Evolutionary conservation across 1,139 yeast genomes (phyloP), one percentile per base, ranked within the genome.

Genomic region (Geotrichum macrosporum): DNA sequence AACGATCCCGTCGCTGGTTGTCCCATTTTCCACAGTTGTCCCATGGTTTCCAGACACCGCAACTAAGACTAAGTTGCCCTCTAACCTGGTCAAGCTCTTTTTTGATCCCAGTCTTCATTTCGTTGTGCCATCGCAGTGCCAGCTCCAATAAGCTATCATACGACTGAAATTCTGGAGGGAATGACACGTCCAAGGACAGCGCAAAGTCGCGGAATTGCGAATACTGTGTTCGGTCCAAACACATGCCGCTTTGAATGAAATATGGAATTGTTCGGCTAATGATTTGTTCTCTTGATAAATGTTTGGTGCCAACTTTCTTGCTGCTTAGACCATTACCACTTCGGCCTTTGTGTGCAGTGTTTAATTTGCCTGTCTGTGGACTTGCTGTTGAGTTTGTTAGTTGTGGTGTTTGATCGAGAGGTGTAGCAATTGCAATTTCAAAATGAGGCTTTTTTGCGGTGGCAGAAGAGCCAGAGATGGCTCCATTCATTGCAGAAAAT

Each of bases 11-110:
- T 12, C 50, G 36, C 19, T 29, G 32, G 27, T 30, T 35, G 6
- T 43, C 44, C 15, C 30, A 38, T 27, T 26, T 21, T 9, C 50
- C 50, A 22, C 41, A 47, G 15, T 46, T 46, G n/a, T 41, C 49
- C 41, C 41, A 43, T 9, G 45, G 35, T 24, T 45, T 45, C 52
- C 52, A 50, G 12, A 47, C 33, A 12, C 52, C 52, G 27, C 52
- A 50, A 33, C 47, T 46, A 8, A 50, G 35, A 32, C 50, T 46
- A 20, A 50, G 33, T 12, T 31, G 44, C 22, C 50, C 50, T 20
- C 37, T 41, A 6, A 47, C 36, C 15, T 36, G 19, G 8, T 31
- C 35, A 5, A 50, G 42, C 31, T 47, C 50, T 4, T 37, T 13
- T 31, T 44, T 46, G 30, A 50, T 44, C 6, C 47, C 44, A 5